Percentiles rank a stretch among this genome's conserved stretches.
These are phyloP conservation scores for Aureobasidium uvarum DNA, from an alignment of 2,329 filamentous ascomycete genomes.

Conservation along the genomic window DNA sequence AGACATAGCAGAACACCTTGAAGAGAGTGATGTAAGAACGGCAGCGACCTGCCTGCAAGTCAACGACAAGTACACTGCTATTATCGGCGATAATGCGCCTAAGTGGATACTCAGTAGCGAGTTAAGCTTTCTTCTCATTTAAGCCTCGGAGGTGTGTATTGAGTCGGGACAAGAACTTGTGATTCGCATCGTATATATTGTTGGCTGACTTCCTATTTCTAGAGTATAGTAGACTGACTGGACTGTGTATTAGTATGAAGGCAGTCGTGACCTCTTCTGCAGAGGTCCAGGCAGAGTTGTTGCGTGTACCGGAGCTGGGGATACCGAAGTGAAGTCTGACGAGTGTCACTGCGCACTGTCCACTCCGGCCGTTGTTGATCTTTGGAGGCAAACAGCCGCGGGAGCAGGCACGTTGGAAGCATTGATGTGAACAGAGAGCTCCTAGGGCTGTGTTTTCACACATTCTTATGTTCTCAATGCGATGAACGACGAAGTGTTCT, in stretches of 20 bases:
- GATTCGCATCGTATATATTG: background rate
- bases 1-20: background rate
- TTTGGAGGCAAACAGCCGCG: background rate
- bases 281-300: background rate
- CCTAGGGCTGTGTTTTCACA: background rate
- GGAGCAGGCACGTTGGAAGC: background rate
- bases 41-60: background rate
- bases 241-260: too few species aligned
- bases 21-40: background rate
- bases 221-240: background rate
- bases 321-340: background rate
- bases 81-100: background rate
- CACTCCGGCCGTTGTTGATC: background rate
- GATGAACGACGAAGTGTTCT: background rate
- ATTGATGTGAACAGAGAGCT: background rate
- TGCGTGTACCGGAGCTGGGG: background rate
- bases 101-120: background rate
- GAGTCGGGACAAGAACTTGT: background rate
- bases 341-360: background rate
- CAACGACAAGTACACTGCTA: background rate
- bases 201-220: background rate
- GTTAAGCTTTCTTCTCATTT: background rate
- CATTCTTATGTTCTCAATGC: background rate
- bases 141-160: background rate
- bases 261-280: background rate